Percentiles rank a stretch among this genome's conserved stretches.
These are phyloP conservation scores for Alternaria sp. DNA, from an alignment of 2,329 filamentous ascomycete genomes.

Conservation along the genomic window DNA sequence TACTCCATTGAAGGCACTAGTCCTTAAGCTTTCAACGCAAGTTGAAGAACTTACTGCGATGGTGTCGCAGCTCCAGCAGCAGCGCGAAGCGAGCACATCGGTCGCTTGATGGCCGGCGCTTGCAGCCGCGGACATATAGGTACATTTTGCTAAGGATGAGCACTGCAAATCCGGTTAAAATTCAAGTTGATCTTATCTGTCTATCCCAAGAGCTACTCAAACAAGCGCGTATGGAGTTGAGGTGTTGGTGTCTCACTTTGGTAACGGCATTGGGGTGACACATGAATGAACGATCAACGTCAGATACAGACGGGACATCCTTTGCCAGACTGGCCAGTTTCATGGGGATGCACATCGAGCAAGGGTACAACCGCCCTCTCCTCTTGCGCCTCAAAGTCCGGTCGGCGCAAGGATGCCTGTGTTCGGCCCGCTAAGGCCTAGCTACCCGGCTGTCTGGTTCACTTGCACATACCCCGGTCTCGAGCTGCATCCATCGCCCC, in stretches of 20 bases:
- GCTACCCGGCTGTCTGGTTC: constrained; percentile 39
- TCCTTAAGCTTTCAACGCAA: constrained; percentile 47
- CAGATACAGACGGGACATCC: constrained; percentile 18
- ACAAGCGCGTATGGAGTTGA: constrained; percentile 17
- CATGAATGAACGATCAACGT: constrained; percentile 23
- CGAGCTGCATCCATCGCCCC: constrained; percentile 22
- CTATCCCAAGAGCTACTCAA: constrained; percentile 11
- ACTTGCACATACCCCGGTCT: constrained; percentile 20
- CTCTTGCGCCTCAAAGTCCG: constrained; percentile 38
- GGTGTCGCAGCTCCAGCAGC: constrained; percentile 47
- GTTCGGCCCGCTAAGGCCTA: constrained; percentile 42
- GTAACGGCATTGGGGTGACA: constrained; percentile 15
- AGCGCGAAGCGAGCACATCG: constrained; percentile 34
- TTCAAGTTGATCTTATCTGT: constrained; percentile 17
- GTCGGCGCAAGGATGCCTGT: constrained; percentile 31
- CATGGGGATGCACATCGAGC: constrained; percentile 17
- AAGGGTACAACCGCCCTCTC: constrained; percentile 27
- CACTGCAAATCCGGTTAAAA: constrained; percentile 14
- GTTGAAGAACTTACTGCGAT: constrained; percentile 50
- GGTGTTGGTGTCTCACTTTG: constrained; percentile 31
- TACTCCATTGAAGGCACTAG: constrained; percentile 44
- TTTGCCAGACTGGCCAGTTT: constrained; percentile 9
- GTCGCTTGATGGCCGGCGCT: constrained; percentile 48
- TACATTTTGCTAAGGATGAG: constrained; percentile 13
- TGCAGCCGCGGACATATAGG: constrained; percentile 31